Percentiles rank a stretch among this genome's conserved stretches.
These are phyloP conservation scores for Aquilaria sinensis DNA, from an alignment of 345 rosid genomes.

Conservation along the genomic window DNA sequence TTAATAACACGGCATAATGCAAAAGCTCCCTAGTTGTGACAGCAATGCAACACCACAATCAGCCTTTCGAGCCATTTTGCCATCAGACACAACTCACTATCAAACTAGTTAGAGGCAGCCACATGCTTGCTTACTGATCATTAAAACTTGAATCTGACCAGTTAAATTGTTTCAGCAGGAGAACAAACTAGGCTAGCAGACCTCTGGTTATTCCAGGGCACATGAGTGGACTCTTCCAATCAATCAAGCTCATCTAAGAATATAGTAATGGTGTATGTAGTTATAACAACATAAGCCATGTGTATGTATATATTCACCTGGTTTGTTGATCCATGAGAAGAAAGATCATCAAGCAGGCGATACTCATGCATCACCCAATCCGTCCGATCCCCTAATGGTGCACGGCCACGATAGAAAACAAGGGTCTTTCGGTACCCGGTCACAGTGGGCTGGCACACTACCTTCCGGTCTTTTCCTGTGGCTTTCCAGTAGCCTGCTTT, in stretches of 20 bases:
- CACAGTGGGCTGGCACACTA: constrained; percentile 46
- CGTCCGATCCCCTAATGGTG: constrained; percentile 72
- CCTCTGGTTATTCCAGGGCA: too few relatives aligned
- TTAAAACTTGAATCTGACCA: too few relatives aligned
- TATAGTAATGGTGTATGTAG: too few relatives aligned
- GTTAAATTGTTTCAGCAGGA: neutral
- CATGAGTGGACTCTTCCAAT: too few relatives aligned
- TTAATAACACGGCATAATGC: constrained; percentile 77
- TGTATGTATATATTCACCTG: constrained; percentile 29
- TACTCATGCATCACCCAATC: constrained; percentile 91
- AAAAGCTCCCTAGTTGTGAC: constrained; percentile 52
- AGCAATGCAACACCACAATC: too few relatives aligned
- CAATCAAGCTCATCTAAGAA: too few relatives aligned
- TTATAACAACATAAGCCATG: too few relatives aligned
- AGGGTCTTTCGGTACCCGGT: constrained; percentile 70
- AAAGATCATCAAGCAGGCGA: constrained; percentile 52
- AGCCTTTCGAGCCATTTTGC: too few relatives aligned
- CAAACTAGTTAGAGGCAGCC: too few relatives aligned
- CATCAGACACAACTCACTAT: too few relatives aligned
- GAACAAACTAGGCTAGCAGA: neutral
- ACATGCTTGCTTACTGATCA: too few relatives aligned
- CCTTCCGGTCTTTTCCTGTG: constrained; percentile 78
- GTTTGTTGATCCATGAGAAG: constrained; percentile 42
- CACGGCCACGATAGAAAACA: constrained; percentile 73
- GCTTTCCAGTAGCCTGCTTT: constrained; percentile 95